phyloP scores from a whole-genome alignment of 2,329 filamentous ascomycete genomes.

The Colletotrichum lini region DNA sequence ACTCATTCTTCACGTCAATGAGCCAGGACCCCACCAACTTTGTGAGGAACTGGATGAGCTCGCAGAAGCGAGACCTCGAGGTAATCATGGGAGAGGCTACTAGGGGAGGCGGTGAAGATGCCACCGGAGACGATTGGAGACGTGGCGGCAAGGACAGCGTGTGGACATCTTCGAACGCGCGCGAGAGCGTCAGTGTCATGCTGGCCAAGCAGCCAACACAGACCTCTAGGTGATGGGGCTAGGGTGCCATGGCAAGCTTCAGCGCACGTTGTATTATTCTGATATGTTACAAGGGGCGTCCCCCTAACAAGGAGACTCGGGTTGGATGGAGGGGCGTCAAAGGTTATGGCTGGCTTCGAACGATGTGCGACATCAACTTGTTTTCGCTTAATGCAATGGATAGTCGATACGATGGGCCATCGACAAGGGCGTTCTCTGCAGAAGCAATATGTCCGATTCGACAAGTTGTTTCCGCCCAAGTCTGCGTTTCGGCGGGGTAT shows the following conservation, averaged over 20 bases:
- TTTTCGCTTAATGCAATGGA: conserved; percentile 3
- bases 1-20: conserved; percentile 86
- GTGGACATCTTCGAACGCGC: conserved; percentile 71
- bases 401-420: not conserved
- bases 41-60: conserved; percentile 88
- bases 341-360: conserved; percentile 3
- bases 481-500: not conserved
- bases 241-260: not conserved
- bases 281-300: not conserved
- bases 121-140: conserved; percentile 78
- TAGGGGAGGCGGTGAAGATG: conserved; percentile 71
- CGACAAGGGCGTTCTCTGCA: not conserved
- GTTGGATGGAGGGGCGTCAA: conserved; percentile 5
- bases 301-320: not conserved
- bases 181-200: conserved; percentile 75
- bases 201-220: conserved; percentile 64
- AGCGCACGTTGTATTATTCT: not conserved
- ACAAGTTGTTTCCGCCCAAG: not conserved
- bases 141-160: conserved; percentile 69
- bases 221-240: conserved; percentile 19
- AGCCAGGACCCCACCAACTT: conserved; percentile 88
- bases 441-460: not conserved
- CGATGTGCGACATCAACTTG: not conserved
- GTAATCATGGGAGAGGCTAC: conserved; percentile 87
- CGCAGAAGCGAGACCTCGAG: conserved; percentile 91